Conservation (phyloP, 768 basidiomycete genomes). For the Phlebiopsis gigantea region DNA sequence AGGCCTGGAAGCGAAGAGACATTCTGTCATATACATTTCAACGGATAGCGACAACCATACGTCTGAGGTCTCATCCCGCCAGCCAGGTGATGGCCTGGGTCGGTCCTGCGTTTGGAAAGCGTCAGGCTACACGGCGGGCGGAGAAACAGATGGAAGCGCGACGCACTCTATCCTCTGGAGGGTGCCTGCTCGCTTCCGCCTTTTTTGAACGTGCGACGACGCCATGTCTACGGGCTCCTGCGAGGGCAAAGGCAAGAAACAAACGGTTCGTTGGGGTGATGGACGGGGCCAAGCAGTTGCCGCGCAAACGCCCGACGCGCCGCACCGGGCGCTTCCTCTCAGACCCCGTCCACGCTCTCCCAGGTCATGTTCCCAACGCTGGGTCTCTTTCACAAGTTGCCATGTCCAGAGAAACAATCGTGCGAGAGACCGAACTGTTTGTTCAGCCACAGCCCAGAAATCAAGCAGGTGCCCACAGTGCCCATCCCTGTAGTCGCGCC, state of each 20-base stretch:
- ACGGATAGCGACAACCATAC: conserved; percentile 26
- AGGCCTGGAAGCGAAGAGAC: conserved; percentile 11
- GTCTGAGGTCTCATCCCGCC: conserved; percentile 62
- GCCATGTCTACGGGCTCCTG: neutral
- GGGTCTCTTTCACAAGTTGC: conserved; percentile 49
- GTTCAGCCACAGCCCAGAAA: conserved; percentile 54
- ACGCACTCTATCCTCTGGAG: conserved; percentile 23
- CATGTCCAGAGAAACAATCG: conserved; percentile 49
- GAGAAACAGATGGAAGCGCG: neutral
- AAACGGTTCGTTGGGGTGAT: no score
- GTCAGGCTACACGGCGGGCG: conserved; percentile 1
- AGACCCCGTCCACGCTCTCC: neutral
- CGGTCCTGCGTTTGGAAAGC: conserved; percentile 34
- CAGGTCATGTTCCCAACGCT: conserved; percentile 57
- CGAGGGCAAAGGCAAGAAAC: neutral
- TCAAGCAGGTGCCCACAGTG: conserved; percentile 32
- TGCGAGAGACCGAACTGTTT: conserved; percentile 55
- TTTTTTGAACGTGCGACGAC: neutral
- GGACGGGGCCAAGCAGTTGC: neutral
- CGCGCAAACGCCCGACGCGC: neutral
- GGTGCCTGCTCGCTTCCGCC: conserved; percentile 8
- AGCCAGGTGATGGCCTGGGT: conserved; percentile 54
- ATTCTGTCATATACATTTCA: neutral
- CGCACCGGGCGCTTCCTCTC: neutral
- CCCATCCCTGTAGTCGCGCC: conserved; percentile 32